Percentiles rank a stretch among this genome's conserved stretches.
Conservation (phyloP, 495 filamentous ascomycete species). For the Evansstolkia leycettana region DNA sequence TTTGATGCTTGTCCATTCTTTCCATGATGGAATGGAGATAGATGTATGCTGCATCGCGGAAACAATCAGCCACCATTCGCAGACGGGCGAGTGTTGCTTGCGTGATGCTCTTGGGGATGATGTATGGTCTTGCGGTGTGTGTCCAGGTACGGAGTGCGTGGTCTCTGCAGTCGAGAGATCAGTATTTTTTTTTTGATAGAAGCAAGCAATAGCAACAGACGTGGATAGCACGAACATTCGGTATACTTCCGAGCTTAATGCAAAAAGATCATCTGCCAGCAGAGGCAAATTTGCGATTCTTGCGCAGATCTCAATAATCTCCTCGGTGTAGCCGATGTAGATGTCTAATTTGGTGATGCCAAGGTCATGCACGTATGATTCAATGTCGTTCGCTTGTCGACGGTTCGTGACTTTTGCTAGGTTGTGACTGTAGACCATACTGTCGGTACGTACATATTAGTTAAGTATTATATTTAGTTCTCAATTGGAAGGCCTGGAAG, state of each 20-base stretch:
- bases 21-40: slow-evolving; percentile 31
- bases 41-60: slow-evolving; percentile 30
- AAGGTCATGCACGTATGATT: slow-evolving; percentile 12
- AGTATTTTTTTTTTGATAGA: no score
- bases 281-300: slow-evolving; percentile 24
- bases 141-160: slow-evolving; percentile 26
- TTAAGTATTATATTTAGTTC: neutral
- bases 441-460: slow-evolving; percentile 4
- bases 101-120: slow-evolving; percentile 22
- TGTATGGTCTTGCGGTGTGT: slow-evolving; percentile 16
- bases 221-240: slow-evolving; percentile 19
- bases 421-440: slow-evolving; percentile 28
- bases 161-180: slow-evolving; percentile 19
- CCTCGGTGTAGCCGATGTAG: slow-evolving; percentile 33
- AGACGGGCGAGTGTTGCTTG: slow-evolving; percentile 21
- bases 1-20: slow-evolving; percentile 10
- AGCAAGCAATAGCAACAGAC: neutral
- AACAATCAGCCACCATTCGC: slow-evolving; percentile 31
- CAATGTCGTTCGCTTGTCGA: slow-evolving; percentile 11
- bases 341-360: slow-evolving; percentile 25
- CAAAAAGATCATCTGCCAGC: slow-evolving; percentile 12
- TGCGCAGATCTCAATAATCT: slow-evolving; percentile 28
- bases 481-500: neutral
- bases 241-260: slow-evolving; percentile 17
- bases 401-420: slow-evolving; percentile 29